A percentile compares a stretch with the other conserved stretches of the same genome.
phyloP scores from a whole-genome alignment of 768 basidiomycete genomes.

The Lactarius pseudohatsudake region DNA sequence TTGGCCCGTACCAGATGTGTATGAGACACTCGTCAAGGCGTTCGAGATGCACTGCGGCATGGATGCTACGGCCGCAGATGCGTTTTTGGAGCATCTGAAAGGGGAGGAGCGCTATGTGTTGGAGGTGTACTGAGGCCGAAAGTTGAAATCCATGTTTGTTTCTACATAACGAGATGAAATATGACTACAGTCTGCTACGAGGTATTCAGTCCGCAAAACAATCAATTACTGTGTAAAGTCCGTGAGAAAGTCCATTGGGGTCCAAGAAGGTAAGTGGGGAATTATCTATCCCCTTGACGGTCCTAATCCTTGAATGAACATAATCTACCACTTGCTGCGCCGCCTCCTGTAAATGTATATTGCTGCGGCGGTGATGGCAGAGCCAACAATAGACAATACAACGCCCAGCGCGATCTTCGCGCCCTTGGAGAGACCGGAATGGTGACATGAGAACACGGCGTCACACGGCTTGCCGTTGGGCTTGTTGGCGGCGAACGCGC shows the following conservation, averaged over 20 bases:
- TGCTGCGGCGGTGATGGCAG: conserved; percentile 50
- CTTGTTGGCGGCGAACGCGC: conserved; percentile 58
- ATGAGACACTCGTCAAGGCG: conserved; percentile 85
- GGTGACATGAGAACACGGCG: conserved; percentile 50
- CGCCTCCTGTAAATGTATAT: conserved; percentile 26
- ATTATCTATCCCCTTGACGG: not conserved
- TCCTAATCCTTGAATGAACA: conserved; percentile 7
- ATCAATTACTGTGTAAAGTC: not conserved
- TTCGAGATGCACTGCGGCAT: conserved; percentile 70
- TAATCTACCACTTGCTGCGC: conserved; percentile 11
- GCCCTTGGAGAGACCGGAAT: conserved; percentile 53
- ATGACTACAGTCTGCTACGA: not conserved
- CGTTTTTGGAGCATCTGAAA: conserved; percentile 85
- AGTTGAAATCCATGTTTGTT: not conserved
- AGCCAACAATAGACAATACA: conserved; percentile 59
- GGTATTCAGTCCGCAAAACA: not conserved
- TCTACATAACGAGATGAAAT: not conserved
- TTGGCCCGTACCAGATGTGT: conserved; percentile 99
- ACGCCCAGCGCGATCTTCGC: conserved; percentile 72
- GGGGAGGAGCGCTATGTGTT: conserved; percentile 97
- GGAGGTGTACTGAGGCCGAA: conserved; percentile 55
- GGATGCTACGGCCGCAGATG: conserved; percentile 64
- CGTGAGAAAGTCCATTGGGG: not conserved
- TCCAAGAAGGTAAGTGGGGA: not conserved
- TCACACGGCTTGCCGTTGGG: conserved; percentile 81